phyloP scores from a whole-genome alignment of 2,329 filamentous ascomycete genomes.

The Xylariaceae sp. region DNA sequence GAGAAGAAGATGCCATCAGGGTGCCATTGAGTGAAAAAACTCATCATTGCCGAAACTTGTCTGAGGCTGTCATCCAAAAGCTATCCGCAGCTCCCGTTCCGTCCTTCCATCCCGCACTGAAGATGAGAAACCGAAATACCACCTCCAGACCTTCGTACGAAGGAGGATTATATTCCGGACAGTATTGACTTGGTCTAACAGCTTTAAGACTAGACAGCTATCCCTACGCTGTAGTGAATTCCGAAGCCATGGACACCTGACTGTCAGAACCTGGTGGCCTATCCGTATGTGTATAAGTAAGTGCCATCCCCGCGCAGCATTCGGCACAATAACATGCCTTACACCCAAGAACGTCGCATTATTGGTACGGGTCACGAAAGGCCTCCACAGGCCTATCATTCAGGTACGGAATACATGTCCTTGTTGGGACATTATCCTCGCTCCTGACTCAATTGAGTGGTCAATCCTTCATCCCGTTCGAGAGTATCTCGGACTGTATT shows the following conservation, averaged over 20 bases:
- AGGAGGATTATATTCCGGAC: background rate
- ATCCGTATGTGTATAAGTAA: slow-evolving; percentile 6
- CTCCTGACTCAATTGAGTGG: background rate
- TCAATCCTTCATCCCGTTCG: no score
- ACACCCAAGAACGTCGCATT: background rate
- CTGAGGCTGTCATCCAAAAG: background rate
- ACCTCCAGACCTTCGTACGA: background rate
- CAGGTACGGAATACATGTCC: background rate
- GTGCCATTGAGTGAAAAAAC: background rate
- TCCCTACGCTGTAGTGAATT: slow-evolving; percentile 6
- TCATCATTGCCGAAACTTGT: background rate
- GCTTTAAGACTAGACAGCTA: background rate
- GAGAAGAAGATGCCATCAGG: background rate
- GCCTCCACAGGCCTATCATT: background rate
- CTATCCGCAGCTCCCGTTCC: background rate
- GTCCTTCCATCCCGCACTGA: background rate
- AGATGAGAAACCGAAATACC: no score
- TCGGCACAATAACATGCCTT: background rate
- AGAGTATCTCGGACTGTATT: no score
- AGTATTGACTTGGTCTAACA: background rate
- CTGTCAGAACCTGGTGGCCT: slow-evolving; percentile 6
- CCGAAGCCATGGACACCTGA: slow-evolving; percentile 10
- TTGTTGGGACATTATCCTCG: background rate
- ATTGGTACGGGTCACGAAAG: background rate
- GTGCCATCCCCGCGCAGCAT: background rate